Conservation (phyloP, 257 asterid genomes). For the Solanum chaucha region DNA sequence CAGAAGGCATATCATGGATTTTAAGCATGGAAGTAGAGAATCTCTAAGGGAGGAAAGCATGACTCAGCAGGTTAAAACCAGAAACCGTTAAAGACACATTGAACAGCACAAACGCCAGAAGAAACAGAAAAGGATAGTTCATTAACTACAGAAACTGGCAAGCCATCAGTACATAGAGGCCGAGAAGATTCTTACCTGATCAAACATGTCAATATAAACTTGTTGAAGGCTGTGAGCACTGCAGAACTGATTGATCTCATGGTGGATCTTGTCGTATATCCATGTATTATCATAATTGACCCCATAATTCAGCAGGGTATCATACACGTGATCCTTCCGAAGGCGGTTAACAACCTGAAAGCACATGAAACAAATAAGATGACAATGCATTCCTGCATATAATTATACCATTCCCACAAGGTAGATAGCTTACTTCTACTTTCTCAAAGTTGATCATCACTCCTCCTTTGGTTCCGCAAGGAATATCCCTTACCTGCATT, state of each 20-base stretch:
- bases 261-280: conserved; percentile 99
- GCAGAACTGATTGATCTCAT: conserved; percentile 98
- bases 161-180: background rate
- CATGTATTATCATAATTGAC: conserved; percentile 92
- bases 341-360: conserved; percentile 93
- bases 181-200: conserved; percentile 49
- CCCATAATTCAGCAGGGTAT: conserved; percentile 77
- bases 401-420: background rate
- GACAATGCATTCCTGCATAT: background rate
- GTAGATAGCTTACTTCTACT: conserved; percentile 53
- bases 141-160: background rate
- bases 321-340: conserved; percentile 66
- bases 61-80: background rate
- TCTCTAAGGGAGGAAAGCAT: background rate
- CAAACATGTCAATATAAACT: conserved; percentile 97
- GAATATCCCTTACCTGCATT: conserved; percentile 91
- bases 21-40: background rate
- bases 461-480: conserved; percentile 99
- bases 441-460: conserved; percentile 92
- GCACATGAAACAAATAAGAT: background rate
- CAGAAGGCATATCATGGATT: background rate
- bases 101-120: background rate
- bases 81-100: background rate
- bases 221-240: conserved; percentile 93
- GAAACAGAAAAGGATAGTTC: background rate